Base-by-base conservation (phyloP, 2,329 filamentous ascomycete species). In the Fusarium transvaalense region DNA sequence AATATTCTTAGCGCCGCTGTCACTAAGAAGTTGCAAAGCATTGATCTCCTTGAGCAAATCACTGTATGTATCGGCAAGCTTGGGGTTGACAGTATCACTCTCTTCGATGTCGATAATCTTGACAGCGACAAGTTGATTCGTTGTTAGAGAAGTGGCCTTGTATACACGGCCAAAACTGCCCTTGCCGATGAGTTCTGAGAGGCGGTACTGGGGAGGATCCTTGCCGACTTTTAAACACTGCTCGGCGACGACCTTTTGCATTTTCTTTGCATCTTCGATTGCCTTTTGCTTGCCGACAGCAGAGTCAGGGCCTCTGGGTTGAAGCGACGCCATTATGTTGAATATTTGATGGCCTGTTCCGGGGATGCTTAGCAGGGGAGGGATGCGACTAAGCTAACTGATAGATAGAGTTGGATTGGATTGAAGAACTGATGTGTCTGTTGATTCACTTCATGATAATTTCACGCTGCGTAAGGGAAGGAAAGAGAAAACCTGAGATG, bases 81-180 rank as follows among this genome's bases (percentile, higher is more conserved):
- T 88, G 2, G 89, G 88, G 71, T 91, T 87, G 46, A 88, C 79
- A 1, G 84, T 88, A 77, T 95, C 92, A 69, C 88, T 87, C 74
- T 92, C 91, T 74, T 96, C 92, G 46, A 95, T 92, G 76, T 94
- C 91, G 74, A 94, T 92, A 71, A 94, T 94, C 80, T 96, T 94
- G 75, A 94, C 86, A 19, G 91, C 91, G 25, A 93, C 91, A 23
- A 92, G 79, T 66, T 85, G 77, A 39, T 81, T 80, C 5, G 81
- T 82, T 45, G 78, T 81, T 39, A 81, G 61, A 21, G 82, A 78
- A 19, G 78, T 82, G 32, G 84, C 89, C 77, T 91, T 92, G 79
- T 92, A 93, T 17, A 93, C 91, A 35, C 90, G 86, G 3, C 91
- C 91, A 75, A 91, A 93, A 64, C 87, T 89, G 42, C 91, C 91